Evolutionary conservation across 2,329 filamentous ascomycete species (phyloP).

Genomic region (Sclerotinia subarctica): DNA sequence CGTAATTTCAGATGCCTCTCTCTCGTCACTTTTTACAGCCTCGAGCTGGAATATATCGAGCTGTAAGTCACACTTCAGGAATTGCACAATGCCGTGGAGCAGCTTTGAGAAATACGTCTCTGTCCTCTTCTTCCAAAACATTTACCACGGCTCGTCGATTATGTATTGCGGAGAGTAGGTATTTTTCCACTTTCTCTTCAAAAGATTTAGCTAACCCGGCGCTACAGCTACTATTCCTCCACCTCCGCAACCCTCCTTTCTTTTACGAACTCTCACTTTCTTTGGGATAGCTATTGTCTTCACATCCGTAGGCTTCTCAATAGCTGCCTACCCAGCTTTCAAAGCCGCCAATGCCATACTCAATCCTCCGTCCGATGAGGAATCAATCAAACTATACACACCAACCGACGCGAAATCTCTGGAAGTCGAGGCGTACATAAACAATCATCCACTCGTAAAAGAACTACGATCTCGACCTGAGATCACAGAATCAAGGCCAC

Average conservation of each 20-base stretch:
- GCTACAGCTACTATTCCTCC: background rate
- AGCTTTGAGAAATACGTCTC: background rate
- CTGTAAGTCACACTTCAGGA: background rate
- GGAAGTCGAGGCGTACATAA: slow-evolving; percentile 70
- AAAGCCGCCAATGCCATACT: slow-evolving; percentile 48
- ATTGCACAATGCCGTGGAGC: background rate
- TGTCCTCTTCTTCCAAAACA: background rate
- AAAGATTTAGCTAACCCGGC: background rate
- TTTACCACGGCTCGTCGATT: slow-evolving; percentile 1
- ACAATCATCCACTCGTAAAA: slow-evolving; percentile 69
- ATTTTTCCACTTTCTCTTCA: no score
- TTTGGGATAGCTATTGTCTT: slow-evolving; percentile 48
- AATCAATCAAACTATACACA: slow-evolving; percentile 65
- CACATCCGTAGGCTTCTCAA: slow-evolving; percentile 52
- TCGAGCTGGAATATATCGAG: slow-evolving; percentile 2
- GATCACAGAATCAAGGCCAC: slow-evolving; percentile 75
- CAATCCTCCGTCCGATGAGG: slow-evolving; percentile 63
- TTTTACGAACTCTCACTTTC: slow-evolving; percentile 47
- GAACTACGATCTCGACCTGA: slow-evolving; percentile 63
- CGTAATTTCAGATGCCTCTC: slow-evolving; percentile 10
- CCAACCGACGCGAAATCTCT: slow-evolving; percentile 51
- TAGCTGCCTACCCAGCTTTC: slow-evolving; percentile 53
- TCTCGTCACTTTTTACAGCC: slow-evolving; percentile 9
- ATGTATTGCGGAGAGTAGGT: slow-evolving; percentile 4
- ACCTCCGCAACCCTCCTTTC: slow-evolving; percentile 40